Base-by-base conservation (phyloP, 208 protist species). In the Crithidia sp. region DNA sequence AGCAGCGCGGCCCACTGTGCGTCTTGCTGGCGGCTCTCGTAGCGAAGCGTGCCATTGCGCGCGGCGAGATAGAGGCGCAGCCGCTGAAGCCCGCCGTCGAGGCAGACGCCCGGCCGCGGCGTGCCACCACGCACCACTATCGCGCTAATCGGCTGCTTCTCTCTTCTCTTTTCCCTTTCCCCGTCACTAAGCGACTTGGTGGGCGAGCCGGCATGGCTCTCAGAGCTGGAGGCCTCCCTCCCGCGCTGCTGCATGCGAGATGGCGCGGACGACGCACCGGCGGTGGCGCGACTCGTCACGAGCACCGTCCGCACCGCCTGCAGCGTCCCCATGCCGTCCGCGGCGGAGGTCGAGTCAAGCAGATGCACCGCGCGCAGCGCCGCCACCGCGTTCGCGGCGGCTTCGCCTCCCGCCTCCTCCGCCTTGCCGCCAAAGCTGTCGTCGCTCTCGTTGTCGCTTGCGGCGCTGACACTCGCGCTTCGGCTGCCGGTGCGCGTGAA, bases 1-100 rank as follows among this genome's bases (percentile, higher is more conserved):
- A 76, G 64, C 17, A 77, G 71, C 54, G 71, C 12, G 4, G 58
- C 53, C 71, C 77, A 77, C 55, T 74, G 62, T 16, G 53, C 14
- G 57, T 75, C 70, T 47, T 81, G 67, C 52, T 71, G 76, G n/a
- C 47, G 43, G 8, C 56, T 37, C 49, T 81, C 76, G 64, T 71
- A 79, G 61, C 62, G 52, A 61, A 79, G 45, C 62, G 40, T 79
- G 16, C 67, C 74, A 55, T 41, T 74, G 17, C 74, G 74, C 16
- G 54, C 67, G 3, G 60, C 74, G 19, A 74, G 62, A 12, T 74
- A 54, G 19, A 79, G 67, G 19, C 67, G 67, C 2, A 79, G 62
- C 14, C 58, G 47, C 13, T 70, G 50, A 13, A 79, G 67, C 0
- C 67, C 62, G 19, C 74, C 74, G n/a, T 66, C 50, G 17, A 79